phyloP scores from a whole-genome alignment of 108 stramenopile species.

The Parmales sp. region DNA sequence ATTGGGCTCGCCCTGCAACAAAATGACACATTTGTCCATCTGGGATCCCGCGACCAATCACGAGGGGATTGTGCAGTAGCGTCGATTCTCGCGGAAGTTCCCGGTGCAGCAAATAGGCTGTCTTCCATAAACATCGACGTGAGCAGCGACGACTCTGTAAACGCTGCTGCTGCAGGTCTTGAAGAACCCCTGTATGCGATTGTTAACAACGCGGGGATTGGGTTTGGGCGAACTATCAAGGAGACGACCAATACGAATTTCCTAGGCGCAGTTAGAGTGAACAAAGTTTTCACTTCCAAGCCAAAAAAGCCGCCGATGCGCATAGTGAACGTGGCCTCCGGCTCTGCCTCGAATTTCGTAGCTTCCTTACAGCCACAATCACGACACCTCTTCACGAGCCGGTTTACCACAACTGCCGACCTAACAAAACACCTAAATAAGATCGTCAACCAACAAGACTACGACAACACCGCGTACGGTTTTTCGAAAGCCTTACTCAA shows the following conservation, averaged over 20 bases:
- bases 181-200: neutral
- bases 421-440: neutral
- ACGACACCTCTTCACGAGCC: neutral
- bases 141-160: neutral
- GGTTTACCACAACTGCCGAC: neutral
- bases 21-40: too few relatives aligned
- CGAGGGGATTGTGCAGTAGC: too few relatives aligned
- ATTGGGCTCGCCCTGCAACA: too few relatives aligned
- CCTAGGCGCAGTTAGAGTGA: neutral
- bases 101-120: too few relatives aligned
- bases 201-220: constrained; percentile 14
- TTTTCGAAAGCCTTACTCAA: neutral
- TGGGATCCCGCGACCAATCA: too few relatives aligned
- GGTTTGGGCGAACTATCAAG: constrained; percentile 1
- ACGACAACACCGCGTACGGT: constrained; percentile 12
- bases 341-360: constrained; percentile 13
- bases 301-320: neutral
- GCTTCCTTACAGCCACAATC: neutral
- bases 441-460: neutral
- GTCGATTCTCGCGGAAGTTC: too few relatives aligned
- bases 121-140: too few relatives aligned
- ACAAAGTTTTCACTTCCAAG: neutral
- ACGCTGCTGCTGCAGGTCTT: neutral
- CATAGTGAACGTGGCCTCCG: constrained; percentile 8
- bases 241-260: neutral